Conservation (phyloP, 352 stramenopile species). For the Phytopythium boreale region DNA sequence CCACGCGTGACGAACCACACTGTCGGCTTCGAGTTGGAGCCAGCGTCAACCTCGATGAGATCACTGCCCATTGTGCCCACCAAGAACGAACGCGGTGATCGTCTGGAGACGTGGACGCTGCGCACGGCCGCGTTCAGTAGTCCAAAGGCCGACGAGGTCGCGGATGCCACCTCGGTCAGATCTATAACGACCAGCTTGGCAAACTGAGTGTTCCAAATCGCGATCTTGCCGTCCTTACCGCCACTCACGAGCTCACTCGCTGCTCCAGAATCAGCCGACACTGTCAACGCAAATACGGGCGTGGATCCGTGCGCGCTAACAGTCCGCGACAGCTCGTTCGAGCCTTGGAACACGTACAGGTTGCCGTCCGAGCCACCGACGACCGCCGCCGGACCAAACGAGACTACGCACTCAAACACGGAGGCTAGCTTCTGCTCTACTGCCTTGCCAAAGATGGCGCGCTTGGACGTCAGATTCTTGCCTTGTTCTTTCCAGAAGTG, state of each 20-base stretch:
- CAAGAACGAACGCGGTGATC: slow-evolving; percentile 45
- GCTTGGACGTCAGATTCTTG: slow-evolving; percentile 64
- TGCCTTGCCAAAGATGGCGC: slow-evolving; percentile 61
- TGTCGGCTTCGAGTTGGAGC: slow-evolving; percentile 10
- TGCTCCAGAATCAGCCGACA: not conserved
- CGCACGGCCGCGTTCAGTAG: slow-evolving; percentile 39
- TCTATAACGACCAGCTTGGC: slow-evolving; percentile 43
- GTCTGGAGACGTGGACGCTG: slow-evolving; percentile 35
- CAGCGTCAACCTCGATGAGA: slow-evolving; percentile 80
- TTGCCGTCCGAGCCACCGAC: slow-evolving; percentile 65
- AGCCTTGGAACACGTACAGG: slow-evolving; percentile 71
- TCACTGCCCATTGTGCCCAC: slow-evolving; percentile 86
- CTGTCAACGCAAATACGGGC: not conserved
- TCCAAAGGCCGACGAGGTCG: slow-evolving; percentile 12
- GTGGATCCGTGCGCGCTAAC: slow-evolving; percentile 46
- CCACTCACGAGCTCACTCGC: slow-evolving; percentile 73
- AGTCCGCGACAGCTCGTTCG: slow-evolving; percentile 43
- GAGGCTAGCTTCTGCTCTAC: slow-evolving; percentile 45
- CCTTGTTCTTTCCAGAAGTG: slow-evolving; percentile 78
- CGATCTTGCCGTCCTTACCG: slow-evolving; percentile 84
- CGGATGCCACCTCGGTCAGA: slow-evolving; percentile 30
- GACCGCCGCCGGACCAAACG: slow-evolving; percentile 45
- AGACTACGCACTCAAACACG: slow-evolving; percentile 48
- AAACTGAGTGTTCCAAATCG: slow-evolving; percentile 73
- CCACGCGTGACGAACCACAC: slow-evolving; percentile 42